Percentiles rank a stretch among this genome's conserved stretches.
These are phyloP conservation scores for Lichtheimia corymbifera DNA, from an alignment of 371 early-diverging fungal species.

Conservation along the genomic window DNA sequence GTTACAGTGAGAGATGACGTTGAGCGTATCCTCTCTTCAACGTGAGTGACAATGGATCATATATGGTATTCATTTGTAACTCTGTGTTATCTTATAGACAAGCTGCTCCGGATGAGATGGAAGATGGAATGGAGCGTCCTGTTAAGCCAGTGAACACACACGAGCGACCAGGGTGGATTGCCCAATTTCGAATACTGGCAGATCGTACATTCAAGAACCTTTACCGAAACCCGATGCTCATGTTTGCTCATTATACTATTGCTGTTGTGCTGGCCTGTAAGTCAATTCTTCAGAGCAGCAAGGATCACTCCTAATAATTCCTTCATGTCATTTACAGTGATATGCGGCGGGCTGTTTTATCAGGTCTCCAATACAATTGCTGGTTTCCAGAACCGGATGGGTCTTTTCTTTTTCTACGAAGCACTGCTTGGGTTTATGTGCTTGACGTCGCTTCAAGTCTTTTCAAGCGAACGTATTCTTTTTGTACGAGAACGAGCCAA, in stretches of 20 bases:
- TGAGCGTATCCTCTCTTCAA: slow-evolving; percentile 32
- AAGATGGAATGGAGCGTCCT: slow-evolving; percentile 17
- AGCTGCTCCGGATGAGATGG: slow-evolving; percentile 18
- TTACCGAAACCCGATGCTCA: slow-evolving; percentile 84
- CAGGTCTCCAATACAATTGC: slow-evolving; percentile 82
- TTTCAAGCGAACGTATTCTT: slow-evolving; percentile 72
- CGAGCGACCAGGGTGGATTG: slow-evolving; percentile 64
- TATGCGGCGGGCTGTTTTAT: slow-evolving; percentile 85
- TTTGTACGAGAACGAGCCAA: slow-evolving; percentile 88
- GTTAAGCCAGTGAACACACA: slow-evolving; percentile 34
- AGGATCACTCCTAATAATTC: background rate
- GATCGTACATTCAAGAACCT: slow-evolving; percentile 85
- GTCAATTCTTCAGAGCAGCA: background rate
- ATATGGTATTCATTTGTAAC: background rate
- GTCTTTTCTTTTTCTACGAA: slow-evolving; percentile 82
- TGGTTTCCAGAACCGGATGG: slow-evolving; percentile 91
- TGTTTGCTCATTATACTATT: slow-evolving; percentile 82
- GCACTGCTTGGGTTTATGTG: slow-evolving; percentile 84
- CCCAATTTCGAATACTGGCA: slow-evolving; percentile 82
- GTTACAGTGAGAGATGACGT: slow-evolving; percentile 45
- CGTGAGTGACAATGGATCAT: slow-evolving; percentile 3
- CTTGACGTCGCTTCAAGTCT: slow-evolving; percentile 73
- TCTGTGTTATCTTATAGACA: background rate
- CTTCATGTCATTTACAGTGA: slow-evolving; percentile 33
- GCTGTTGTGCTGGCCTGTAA: slow-evolving; percentile 70